These are phyloP conservation scores for Solanum hybrid DNA, from an alignment of 305 asterid genomes.

Conservation along the genomic window DNA sequence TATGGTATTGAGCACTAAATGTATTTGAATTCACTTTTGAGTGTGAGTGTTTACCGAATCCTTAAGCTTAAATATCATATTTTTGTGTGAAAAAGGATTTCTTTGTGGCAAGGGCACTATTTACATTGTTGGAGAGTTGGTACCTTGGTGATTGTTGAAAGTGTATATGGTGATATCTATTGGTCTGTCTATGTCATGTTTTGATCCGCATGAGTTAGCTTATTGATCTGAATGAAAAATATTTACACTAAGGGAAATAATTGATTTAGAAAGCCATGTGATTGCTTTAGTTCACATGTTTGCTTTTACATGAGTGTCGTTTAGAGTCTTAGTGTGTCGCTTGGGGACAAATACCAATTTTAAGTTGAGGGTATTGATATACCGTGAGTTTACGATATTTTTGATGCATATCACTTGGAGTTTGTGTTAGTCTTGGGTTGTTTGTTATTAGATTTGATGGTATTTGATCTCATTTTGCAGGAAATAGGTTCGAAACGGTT, in stretches of 20 bases:
- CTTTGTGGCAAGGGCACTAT: background rate
- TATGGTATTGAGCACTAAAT: background rate
- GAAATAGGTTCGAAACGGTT: background rate
- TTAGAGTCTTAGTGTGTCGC: background rate
- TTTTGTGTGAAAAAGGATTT: background rate
- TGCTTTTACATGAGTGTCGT: background rate
- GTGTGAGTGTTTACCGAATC: background rate
- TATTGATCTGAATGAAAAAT: background rate
- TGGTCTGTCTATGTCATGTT: no score
- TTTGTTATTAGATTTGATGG: background rate
- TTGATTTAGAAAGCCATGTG: background rate
- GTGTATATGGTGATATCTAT: no score
- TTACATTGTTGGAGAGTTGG: background rate
- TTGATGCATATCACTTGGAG: background rate
- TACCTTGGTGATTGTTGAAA: background rate
- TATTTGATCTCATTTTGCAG: background rate
- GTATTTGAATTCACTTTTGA: no score
- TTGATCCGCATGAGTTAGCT: background rate
- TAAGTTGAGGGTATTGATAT: background rate
- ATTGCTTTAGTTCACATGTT: background rate
- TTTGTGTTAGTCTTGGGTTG: background rate
- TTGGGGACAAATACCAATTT: background rate
- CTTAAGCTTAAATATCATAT: background rate
- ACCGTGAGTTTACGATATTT: background rate
- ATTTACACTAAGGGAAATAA: background rate